These are phyloP conservation scores for Hygrophila difformis DNA, from an alignment of 257 asterid species.

Conservation along the genomic window DNA sequence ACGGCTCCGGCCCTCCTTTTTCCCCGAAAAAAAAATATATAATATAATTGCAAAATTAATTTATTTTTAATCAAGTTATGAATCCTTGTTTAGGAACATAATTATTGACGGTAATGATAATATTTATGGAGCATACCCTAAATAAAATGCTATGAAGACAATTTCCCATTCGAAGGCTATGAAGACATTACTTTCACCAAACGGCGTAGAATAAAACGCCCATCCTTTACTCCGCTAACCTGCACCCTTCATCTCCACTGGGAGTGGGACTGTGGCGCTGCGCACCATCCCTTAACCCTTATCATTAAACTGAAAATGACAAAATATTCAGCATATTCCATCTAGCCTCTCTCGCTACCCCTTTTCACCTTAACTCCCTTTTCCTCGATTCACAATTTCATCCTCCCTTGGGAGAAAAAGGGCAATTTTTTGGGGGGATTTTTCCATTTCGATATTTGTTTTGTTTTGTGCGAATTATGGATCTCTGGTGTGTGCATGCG, in stretches of 20 bases:
- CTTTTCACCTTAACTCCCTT: not conserved
- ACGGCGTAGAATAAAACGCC: conserved; percentile 20
- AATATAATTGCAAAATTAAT: too few relatives aligned
- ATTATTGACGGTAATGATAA: too few relatives aligned
- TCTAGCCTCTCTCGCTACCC: not conserved
- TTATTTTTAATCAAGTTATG: too few relatives aligned
- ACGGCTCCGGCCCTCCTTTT: too few relatives aligned
- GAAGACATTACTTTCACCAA: too few relatives aligned
- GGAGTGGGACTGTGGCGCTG: conserved; percentile 3
- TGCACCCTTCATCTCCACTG: conserved; percentile 16
- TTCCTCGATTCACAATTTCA: not conserved
- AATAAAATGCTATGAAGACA: too few relatives aligned
- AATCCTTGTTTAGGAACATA: too few relatives aligned
- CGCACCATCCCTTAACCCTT: conserved; percentile 7
- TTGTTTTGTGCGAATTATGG: conserved; percentile 22
- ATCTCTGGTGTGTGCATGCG: conserved; percentile 43
- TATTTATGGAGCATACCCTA: too few relatives aligned
- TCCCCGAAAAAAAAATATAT: too few relatives aligned
- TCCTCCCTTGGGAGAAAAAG: conserved; percentile 2
- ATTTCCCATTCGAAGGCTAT: too few relatives aligned
- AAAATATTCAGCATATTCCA: conserved; percentile 26
- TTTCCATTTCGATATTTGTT: not conserved
- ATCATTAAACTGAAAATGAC: conserved; percentile 11
- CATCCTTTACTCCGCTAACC: conserved; percentile 8
- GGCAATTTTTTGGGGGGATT: not conserved